phyloP scores from a whole-genome alignment of 2,329 filamentous ascomycete species.

The Thermomyces lanuginosus region DNA sequence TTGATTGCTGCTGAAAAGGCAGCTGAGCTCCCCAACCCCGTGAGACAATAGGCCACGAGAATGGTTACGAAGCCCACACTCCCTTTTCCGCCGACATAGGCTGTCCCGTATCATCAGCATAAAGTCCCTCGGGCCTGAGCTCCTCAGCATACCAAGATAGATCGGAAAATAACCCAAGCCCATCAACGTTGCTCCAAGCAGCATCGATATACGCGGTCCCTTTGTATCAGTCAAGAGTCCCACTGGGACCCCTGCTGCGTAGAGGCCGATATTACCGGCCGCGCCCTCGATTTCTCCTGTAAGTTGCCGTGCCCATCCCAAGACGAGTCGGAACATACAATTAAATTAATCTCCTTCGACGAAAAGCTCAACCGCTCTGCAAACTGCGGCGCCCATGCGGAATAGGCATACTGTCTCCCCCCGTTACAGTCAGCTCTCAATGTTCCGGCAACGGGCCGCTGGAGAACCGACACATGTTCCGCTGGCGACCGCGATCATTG shows the following conservation, averaged over 20 bases:
- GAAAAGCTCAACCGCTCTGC: conserved; percentile 71
- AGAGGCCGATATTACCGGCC: conserved; percentile 62
- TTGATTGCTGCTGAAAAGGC: conserved; percentile 86
- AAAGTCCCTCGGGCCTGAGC: not conserved
- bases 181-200: conserved; percentile 57
- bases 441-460: not conserved
- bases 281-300: conserved; percentile 29
- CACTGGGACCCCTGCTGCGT: conserved; percentile 72
- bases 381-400: conserved; percentile 93
- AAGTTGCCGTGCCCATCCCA: not conserved
- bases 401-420: conserved; percentile 71
- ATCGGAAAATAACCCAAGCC: conserved; percentile 74
- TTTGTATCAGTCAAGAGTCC: conserved; percentile 73
- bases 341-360: conserved; percentile 83
- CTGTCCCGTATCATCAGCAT: conserved; percentile 7
- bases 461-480: conserved; percentile 59
- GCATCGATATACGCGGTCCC: conserved; percentile 62
- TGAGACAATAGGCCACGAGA: conserved; percentile 50
- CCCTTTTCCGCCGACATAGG: too few relatives aligned
- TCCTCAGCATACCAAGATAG: conserved; percentile 34
- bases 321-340: conserved; percentile 38
- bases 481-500: conserved; percentile 69
- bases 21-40: conserved; percentile 75
- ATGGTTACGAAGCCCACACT: conserved; percentile 45
- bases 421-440: conserved; percentile 2